These are phyloP conservation scores for Clitopilus hobsonii DNA, from an alignment of 768 basidiomycete species.

Conservation along the genomic window DNA sequence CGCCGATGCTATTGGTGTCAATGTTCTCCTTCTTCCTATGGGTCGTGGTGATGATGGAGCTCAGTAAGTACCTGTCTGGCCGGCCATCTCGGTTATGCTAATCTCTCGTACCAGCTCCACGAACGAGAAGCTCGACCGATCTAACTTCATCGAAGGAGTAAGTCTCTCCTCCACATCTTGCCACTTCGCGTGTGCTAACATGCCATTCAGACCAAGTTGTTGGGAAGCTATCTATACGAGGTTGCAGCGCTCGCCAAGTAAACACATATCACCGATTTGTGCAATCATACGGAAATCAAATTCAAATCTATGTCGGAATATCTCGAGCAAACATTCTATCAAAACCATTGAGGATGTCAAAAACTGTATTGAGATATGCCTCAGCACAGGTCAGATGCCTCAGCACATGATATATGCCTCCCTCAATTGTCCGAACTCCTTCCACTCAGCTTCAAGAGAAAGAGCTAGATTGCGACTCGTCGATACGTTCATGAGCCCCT, in stretches of 20 bases:
- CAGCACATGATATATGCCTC: background rate
- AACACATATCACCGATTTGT: background rate
- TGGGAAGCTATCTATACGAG: constrained; percentile 82
- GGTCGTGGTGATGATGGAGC: constrained; percentile 94
- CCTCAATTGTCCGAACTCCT: no score
- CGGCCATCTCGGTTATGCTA: background rate
- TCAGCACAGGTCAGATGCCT: background rate
- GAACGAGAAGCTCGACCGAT: constrained; percentile 90
- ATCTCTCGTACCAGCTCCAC: constrained; percentile 53
- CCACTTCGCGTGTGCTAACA: constrained; percentile 1
- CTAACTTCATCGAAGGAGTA: constrained; percentile 87
- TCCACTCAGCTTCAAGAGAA: no score
- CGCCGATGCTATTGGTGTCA: constrained; percentile 81
- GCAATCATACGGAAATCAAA: no score
- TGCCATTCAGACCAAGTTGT: constrained; percentile 53
- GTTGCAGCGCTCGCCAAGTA: constrained; percentile 29
- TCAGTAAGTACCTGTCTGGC: constrained; percentile 49
- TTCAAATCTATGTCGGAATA: background rate
- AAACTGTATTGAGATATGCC: background rate
- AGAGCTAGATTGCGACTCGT: no score
- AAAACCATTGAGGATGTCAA: no score
- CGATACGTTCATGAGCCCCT: background rate
- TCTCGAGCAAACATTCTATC: background rate
- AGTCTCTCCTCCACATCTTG: constrained; percentile 16
- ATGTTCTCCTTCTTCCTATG: constrained; percentile 88